Evolutionary conservation across 2,329 filamentous ascomycete species (phyloP), one percentile per base, ranked within the genome.

Genomic region (Stagonosporopsis chrysanthemi): DNA sequence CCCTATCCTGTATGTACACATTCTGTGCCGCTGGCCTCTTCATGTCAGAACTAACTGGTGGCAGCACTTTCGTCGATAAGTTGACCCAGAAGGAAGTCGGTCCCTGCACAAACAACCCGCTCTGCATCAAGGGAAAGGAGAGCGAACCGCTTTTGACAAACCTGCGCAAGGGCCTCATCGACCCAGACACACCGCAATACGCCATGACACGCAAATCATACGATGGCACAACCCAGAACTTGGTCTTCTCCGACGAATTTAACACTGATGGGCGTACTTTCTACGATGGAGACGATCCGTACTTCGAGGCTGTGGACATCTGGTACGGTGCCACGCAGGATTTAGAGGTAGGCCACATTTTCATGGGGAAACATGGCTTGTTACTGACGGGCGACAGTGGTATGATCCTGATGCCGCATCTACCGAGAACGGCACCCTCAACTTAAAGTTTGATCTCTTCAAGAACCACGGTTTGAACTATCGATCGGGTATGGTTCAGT

Each of bases 181-280:
- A 91, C 67, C 87, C 87, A 0, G 85, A 88, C 65, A 91, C 88
- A 2, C 88, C 88, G 1, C 64, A 81, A 19, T 81, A 79, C 6
- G 86, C 79, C 14, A 82, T 79, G 72, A 82, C 81, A 6, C 86
- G 86, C 64, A 88, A 72, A 45, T 78, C 82, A 2, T 76, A 78
- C 22, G 81, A 88, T 65, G 88, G 88, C 11, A 85, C 83, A 54
- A 84, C 82, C 17, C 83, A 87, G 75, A 82, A 84, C 33, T 78
- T 91, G 33, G 87, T 88, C 80, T 90, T 89, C 68, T 90, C 88
- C 3, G 88, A 91, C 69, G 88, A 91, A 68, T 91, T 91, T 74
- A 89, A 89, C 61, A 82, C 75, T 2, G 81, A 84, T 45, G 88
- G 87, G 17, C 82, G 88, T 45, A 88, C 87, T 3, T 91, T 91